phyloP scores from a whole-genome alignment of 75 land plant genomes.

The Cupressus sempervirens region DNA sequence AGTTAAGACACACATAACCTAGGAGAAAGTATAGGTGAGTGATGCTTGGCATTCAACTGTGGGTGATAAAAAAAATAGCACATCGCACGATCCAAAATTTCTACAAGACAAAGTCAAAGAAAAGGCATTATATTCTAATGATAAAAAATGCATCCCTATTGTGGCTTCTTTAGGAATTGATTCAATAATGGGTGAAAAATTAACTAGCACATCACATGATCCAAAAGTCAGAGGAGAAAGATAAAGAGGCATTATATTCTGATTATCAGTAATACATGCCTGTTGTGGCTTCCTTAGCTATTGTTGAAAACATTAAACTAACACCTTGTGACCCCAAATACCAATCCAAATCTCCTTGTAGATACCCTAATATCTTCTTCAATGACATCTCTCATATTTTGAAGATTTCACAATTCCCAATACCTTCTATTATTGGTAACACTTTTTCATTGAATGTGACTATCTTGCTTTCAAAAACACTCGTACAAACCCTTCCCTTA shows the following conservation, averaged over 20 bases:
- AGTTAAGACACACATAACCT: neutral
- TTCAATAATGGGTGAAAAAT: neutral
- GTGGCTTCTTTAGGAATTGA: no score
- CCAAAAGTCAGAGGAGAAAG: neutral
- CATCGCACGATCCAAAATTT: neutral
- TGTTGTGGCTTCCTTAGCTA: neutral
- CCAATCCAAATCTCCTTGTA: no score
- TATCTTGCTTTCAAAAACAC: no score
- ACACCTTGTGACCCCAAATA: no score
- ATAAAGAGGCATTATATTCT: neutral
- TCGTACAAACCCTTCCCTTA: no score
- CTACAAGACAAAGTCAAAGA: neutral
- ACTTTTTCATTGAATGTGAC: no score
- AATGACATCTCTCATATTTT: no score
- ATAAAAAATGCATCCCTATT: neutral
- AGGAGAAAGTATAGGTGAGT: neutral
- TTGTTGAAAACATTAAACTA: no score
- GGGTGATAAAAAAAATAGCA: neutral
- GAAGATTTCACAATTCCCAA: no score
- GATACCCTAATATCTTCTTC: no score
- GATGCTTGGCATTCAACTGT: neutral
- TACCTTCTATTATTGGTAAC: no score
- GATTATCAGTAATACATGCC: neutral
- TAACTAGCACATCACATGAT: neutral
- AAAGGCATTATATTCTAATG: neutral